Base-by-base conservation (phyloP, 2,329 filamentous ascomycete species). In the Botrytis fragariae region DNA sequence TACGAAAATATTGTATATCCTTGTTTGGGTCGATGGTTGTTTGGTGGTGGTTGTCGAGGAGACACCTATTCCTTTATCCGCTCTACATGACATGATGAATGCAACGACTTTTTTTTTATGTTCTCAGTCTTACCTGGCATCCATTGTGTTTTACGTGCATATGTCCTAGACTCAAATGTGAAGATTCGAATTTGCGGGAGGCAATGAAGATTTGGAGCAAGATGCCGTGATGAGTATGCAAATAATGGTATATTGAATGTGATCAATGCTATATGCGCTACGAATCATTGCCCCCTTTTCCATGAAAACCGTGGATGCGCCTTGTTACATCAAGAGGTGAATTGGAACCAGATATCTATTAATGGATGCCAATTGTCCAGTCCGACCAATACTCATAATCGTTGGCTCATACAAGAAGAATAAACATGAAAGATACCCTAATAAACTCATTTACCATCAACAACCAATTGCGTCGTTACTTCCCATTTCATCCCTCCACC, bases 401-500 rank as follows among this genome's bases (percentile, higher is more conserved):
- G 25, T 68, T 39, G 1, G 42, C 16, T 29, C 44, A 37, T 64
- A 48, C 12, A 62, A 44, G 5, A 48, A 20, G 18, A 35, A 51
- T 57, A 39, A 20, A 73, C 25, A 48, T 39, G 16, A 54, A 14
- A 20, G 22, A 25, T 39, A 37, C n/a, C 57, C n/a, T 25, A 20
- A 42, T 10, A 39, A 48, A 20, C 16, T 73, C 48, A 75, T 74
- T 73, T 76, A 65, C 77, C 75, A 72, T 81, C 80, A 57, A 78
- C 51, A 39, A 76, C 77, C 80, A 94, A 90, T 84, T 98, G 94
- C 70, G 97, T 86, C 64, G 93, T 97, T 22, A 98, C 93, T 84
- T 99, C 96, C 96, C 96, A 99, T 79, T 91, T 91, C 80, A 96
- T 86, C 54, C 91, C 92, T 22, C 89, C 90, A 7, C 92, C 92